Evolutionary conservation across 768 basidiomycete genomes (phyloP), one percentile per base, ranked within the genome.

Genomic region (Leccinum arenicola): DNA sequence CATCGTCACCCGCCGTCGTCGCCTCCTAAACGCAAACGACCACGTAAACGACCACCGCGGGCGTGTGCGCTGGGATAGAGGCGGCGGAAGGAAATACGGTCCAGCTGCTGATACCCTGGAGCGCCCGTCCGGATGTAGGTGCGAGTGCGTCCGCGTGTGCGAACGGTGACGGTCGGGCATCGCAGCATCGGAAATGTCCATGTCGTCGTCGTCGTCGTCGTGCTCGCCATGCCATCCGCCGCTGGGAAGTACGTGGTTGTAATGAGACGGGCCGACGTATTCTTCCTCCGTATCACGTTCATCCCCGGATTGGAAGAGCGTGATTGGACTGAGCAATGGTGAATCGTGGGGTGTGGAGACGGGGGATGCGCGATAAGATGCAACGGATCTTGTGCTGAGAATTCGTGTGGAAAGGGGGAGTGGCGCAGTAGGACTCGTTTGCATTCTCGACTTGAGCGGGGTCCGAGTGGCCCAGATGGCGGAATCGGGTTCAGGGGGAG

Each of bases 1-100:
- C 14, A 87, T 21, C 17, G 79, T 76, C 59, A 89, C 66, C n/a
- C 83, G 80, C 60, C 85, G 77, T 17, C 83, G 75, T 31, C 83
- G 77, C 1, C 85, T 84, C 31, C 76, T 68, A 55, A 87, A 76
- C 23, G 78, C 76, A 65, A 88, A 88, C 17, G 80, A 76, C 77
- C 80, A 82, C 19, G 80, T 82, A 43, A 73, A 69, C 69, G 75
- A 72, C 49, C 49, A 68, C 66, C 56, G 61, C 61, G 27, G 27
- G n/a, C 63, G 66, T 19, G 58, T 51, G 27, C 68, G 61, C 50
- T 68, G 73, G 21, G 66, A 61, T 9, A 57, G 59, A 38, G 77
- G 77, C 14, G 74, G 75, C 3, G 78, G 77, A 31, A 78, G 75
- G 58, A 79, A 82, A 53, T 76, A 68, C 43, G 72, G 65, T 40